Base-by-base conservation (phyloP, 352 stramenopile genomes). In the Pythium pectinolyticum region DNA sequence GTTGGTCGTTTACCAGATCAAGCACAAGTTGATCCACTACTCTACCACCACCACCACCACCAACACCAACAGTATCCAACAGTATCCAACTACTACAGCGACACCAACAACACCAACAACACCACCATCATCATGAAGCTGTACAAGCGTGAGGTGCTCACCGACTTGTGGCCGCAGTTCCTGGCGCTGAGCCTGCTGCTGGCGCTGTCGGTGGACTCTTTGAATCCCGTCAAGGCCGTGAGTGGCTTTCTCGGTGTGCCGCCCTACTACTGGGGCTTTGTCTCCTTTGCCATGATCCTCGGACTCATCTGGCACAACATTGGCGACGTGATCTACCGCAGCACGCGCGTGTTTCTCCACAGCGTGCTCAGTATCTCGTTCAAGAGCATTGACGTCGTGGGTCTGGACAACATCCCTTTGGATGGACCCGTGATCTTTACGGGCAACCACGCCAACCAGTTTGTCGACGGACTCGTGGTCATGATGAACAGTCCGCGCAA, bases 391-490 rank as follows among this genome's bases (percentile, higher is more conserved):
- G 95, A 99, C 72, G 82, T 99, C 20, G 87, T 99, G 41, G 97
- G 97, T 0, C 72, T 90, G 45, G 88, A 99, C 67, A 99, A 99
- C 71, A 97, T 99, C 32, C 97, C 97, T 0, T 77, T 75, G 27
- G 93, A 98, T 57, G 97, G 97, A 0, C 97, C 97, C 4, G 93
- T 98, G 5, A 99, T 99, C 69, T 98, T 99, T 73, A 97, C 92
- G 19, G 95, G 86, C 20, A 99, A 99, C 78, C 97, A 99, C 79
- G 91, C 95, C 28, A 99, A 99, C 78, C 97, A 99, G 75, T 99
- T 99, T 67, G 95, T 99, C 35, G 97, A 99, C 73, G 96, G 86
- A 5, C 78, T 99, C 34, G 94, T 98, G 57, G 94, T 99, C 55
- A 97, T 95, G 74, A 97, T 96, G 76, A 98, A 86, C 0, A 98